phyloP scores from a whole-genome alignment of 768 basidiomycete genomes.

The Artomyces pyxidatus region DNA sequence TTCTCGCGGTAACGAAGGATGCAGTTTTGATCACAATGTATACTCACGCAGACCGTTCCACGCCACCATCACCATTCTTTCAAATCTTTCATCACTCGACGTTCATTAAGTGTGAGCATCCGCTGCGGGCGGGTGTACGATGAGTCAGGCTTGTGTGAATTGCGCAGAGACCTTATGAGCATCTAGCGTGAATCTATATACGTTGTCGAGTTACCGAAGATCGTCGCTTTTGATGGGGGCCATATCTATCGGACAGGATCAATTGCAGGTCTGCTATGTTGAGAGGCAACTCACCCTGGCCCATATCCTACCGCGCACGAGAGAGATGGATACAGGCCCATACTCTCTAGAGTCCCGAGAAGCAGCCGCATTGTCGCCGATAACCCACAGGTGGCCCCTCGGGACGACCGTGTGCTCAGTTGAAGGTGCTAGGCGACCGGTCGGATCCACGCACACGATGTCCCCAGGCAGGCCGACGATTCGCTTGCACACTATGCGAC shows the following conservation, averaged over 20 bases:
- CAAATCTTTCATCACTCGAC: no score
- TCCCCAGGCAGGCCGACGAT: constrained; percentile 89
- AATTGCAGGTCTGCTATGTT: not conserved
- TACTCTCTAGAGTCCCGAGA: constrained; percentile 90
- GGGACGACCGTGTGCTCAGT: constrained; percentile 74
- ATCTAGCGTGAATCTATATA: no score
- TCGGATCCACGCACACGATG: constrained; percentile 81
- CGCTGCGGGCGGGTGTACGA: no score
- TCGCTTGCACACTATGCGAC: constrained; percentile 75
- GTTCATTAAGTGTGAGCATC: no score
- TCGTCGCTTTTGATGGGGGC: constrained; percentile 12
- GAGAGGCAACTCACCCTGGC: constrained; percentile 44
- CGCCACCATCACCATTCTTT: no score
- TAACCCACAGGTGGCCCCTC: constrained; percentile 82
- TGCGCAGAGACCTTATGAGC: no score
- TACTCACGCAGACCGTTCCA: no score
- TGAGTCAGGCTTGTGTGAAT: no score
- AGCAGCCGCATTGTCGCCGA: constrained; percentile 77
- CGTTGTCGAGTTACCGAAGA: constrained; percentile 25
- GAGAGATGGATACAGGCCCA: constrained; percentile 80
- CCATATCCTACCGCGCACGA: constrained; percentile 61
- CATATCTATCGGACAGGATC: constrained; percentile 18
- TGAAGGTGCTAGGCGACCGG: constrained; percentile 52
- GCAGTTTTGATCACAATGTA: no score
- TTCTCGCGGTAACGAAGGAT: constrained; percentile 57